Percentiles rank a stretch among this genome's conserved stretches.
Conservation (phyloP, 305 asterid species). For the Fraxinus sp. region DNA sequence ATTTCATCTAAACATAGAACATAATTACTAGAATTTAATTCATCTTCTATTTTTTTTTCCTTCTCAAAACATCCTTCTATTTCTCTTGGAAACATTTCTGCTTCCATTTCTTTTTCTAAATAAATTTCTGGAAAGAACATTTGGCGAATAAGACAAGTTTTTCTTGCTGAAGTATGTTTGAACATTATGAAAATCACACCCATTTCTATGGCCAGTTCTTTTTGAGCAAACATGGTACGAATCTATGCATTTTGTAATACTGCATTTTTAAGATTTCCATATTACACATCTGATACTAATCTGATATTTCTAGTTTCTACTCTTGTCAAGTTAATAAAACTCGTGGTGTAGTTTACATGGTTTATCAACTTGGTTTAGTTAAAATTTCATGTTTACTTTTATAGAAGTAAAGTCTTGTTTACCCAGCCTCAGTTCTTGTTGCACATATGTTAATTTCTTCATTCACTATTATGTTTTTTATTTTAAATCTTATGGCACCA, state of each 20-base stretch:
- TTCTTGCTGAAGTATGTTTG: background rate
- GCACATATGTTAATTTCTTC: background rate
- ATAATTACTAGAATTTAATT: background rate
- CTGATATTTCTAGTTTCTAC: background rate
- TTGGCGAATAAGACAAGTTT: background rate
- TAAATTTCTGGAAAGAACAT: background rate
- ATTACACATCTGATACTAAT: background rate
- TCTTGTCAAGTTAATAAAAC: background rate
- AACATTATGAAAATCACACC: background rate
- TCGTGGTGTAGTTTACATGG: background rate
- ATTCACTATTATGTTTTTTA: background rate
- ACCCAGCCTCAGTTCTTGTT: background rate
- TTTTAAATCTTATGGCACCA: background rate
- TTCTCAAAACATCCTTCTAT: background rate
- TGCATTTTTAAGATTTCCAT: background rate
- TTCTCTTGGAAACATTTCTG: background rate
- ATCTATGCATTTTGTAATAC: background rate
- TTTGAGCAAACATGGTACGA: background rate
- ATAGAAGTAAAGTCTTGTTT: background rate
- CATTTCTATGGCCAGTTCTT: background rate
- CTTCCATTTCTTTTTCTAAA: background rate
- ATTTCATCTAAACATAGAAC: background rate
- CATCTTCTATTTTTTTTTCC: background rate
- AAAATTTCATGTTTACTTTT: background rate
- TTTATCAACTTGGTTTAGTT: background rate